Percentiles rank a stretch among this genome's conserved stretches.
Evolutionary conservation across 495 filamentous ascomycete genomes (phyloP).

Genomic region (Schizothecium vesticola): DNA sequence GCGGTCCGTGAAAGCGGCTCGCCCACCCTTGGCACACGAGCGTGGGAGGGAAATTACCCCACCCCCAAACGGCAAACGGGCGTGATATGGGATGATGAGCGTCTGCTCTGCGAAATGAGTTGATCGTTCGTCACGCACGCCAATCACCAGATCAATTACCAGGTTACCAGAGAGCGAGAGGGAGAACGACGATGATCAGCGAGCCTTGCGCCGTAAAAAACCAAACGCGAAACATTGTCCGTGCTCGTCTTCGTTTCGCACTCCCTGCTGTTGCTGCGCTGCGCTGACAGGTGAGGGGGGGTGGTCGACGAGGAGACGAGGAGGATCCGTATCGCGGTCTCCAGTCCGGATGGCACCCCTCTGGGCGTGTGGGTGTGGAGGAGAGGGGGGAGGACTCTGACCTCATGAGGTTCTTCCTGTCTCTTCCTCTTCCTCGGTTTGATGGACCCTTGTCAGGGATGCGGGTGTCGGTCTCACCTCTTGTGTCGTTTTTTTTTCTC

Average conservation of each 20-base stretch:
- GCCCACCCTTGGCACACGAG: not conserved
- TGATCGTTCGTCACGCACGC: too few relatives aligned
- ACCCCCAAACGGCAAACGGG: not conserved
- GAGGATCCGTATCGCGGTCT: not conserved
- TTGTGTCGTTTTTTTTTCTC: not conserved
- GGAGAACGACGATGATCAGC: not conserved
- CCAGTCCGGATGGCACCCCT: not conserved
- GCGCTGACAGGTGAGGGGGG: not conserved
- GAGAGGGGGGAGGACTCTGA: not conserved
- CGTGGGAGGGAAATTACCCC: not conserved
- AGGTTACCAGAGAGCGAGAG: too few relatives aligned
- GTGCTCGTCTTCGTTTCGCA: not conserved
- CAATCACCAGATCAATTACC: too few relatives aligned
- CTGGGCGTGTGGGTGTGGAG: not conserved
- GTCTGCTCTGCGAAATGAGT: too few relatives aligned
- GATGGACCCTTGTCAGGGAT: not conserved
- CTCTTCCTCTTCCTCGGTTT: not conserved
- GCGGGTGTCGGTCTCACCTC: not conserved
- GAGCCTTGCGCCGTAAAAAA: not conserved
- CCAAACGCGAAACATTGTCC: not conserved
- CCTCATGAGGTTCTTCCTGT: not conserved
- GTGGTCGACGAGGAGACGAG: not conserved
- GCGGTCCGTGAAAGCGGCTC: not conserved
- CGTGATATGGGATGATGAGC: too few relatives aligned
- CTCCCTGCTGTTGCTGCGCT: not conserved